Conservation (phyloP, 306 rosid species). For the Morella rubra region DNA sequence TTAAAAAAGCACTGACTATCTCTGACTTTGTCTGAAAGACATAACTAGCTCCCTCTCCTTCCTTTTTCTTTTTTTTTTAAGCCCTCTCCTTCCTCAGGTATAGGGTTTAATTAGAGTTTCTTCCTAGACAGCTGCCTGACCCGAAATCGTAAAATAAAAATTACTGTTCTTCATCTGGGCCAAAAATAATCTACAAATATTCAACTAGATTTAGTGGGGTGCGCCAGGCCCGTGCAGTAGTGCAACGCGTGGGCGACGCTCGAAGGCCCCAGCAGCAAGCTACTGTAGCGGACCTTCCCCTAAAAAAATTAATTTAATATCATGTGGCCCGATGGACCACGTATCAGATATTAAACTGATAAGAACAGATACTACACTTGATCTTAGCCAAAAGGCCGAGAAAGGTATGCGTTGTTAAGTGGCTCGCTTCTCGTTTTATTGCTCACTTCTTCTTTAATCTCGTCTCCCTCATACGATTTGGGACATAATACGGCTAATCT, state of each 20-base stretch:
- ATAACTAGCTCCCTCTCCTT: no score
- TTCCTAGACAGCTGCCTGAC: no score
- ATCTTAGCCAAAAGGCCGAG: constrained; percentile 15
- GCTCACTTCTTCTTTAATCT: background rate
- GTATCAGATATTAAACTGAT: background rate
- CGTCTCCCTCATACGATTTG: background rate
- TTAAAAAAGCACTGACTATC: no score
- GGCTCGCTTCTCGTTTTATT: background rate
- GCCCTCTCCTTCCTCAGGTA: no score
- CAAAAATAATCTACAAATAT: no score
- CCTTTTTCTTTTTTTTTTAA: no score
- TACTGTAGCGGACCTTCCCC: background rate
- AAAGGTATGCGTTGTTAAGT: rapidly evolving
- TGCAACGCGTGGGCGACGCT: background rate
- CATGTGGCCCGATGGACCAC: background rate
- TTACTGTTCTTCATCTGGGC: no score
- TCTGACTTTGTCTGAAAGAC: no score
- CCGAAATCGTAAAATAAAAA: no score
- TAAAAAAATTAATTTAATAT: background rate
- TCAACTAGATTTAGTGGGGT: background rate
- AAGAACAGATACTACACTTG: constrained; percentile 3
- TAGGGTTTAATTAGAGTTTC: no score
- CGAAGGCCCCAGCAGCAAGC: background rate
- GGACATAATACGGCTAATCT: background rate
- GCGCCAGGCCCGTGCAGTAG: background rate